phyloP scores from a whole-genome alignment of 306 rosid species.

The Geum urbanum region DNA sequence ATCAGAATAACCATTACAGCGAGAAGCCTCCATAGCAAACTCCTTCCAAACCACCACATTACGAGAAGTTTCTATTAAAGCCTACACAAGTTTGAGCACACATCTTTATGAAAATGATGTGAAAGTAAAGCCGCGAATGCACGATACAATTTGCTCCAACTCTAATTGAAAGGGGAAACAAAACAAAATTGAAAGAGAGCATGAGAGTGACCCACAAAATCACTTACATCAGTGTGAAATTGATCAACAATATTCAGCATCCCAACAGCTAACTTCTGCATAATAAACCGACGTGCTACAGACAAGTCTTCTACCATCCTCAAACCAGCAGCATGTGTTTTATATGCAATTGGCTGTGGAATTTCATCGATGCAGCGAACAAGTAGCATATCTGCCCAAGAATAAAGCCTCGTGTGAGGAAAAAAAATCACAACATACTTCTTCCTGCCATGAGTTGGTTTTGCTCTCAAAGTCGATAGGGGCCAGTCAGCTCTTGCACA shows the following conservation, averaged over 20 bases:
- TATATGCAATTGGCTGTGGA: conserved; percentile 85
- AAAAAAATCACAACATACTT: conserved; percentile 85
- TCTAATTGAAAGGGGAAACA: neutral
- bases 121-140: neutral
- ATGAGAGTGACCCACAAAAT: conserved; percentile 15
- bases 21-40: conserved; percentile 92
- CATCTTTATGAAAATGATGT: conserved; percentile 18
- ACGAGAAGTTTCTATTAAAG: conserved; percentile 70
- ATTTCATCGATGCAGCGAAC: conserved; percentile 69
- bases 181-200: neutral
- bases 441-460: conserved; percentile 92
- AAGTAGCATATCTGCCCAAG: conserved; percentile 90
- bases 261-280: conserved; percentile 83
- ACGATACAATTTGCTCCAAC: conserved; percentile 16
- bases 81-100: conserved; percentile 50
- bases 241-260: conserved; percentile 86
- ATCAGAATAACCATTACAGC: conserved; percentile 66
- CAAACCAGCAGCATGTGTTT: conserved; percentile 68
- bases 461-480: conserved; percentile 84
- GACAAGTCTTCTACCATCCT: conserved; percentile 74
- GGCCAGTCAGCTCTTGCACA: conserved; percentile 98
- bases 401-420: conserved; percentile 84
- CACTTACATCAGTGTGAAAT: conserved; percentile 74
- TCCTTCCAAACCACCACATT: conserved; percentile 79
- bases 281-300: conserved; percentile 74